Evolutionary conservation across 352 stramenopile genomes (phyloP), one percentile per base, ranked within the genome.

Genomic region (Phytophthora chlamydospora): DNA sequence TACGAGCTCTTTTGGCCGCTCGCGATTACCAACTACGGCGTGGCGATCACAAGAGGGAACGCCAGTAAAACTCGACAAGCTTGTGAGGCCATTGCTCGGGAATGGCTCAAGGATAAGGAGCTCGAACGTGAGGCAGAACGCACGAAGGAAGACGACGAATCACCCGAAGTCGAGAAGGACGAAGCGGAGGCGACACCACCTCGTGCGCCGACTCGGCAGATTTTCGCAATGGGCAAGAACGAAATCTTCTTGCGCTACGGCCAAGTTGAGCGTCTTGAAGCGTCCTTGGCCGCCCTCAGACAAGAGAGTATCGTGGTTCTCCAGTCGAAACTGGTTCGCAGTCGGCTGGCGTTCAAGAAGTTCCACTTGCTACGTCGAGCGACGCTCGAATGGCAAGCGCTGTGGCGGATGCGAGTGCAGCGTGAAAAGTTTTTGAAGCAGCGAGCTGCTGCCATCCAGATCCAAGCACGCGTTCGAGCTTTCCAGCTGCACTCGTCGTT

Each of bases 221-320:
- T 76, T 10, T 90, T 91, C 58, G 81, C 79, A 0, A 87, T 93
- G 74, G 83, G 83, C 3, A 78, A 66, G 14, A 69, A 88, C 34
- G 83, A 95, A 58, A 69, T 95, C 0, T 95, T 92, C 39, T 50
- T 95, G 17, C 82, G 83, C 1, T 93, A 95, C 42, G 85, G 83
- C 0, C 83, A 95, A 48, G 42, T 95, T 0, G 85, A 95, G 58
- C 76, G 78, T 21, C 70, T 94, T 10, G 83, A 93, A 29, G 76
- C 73, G 4, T 77, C 72, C 5, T 62, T 85, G 10, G 66, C 68
- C 0, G 52, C 62, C 1, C 61, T 86, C 24, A 73, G 83, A 27
- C 54, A 65, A 6, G 70, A 80, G 11, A 86, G 82, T 19, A 75
- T 80, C 0, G 61, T 82, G n/a, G 43, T 76, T 16, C 34, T 90